These are phyloP conservation scores for Mycena sanguinolenta DNA, from an alignment of 768 basidiomycete species.

Conservation along the genomic window DNA sequence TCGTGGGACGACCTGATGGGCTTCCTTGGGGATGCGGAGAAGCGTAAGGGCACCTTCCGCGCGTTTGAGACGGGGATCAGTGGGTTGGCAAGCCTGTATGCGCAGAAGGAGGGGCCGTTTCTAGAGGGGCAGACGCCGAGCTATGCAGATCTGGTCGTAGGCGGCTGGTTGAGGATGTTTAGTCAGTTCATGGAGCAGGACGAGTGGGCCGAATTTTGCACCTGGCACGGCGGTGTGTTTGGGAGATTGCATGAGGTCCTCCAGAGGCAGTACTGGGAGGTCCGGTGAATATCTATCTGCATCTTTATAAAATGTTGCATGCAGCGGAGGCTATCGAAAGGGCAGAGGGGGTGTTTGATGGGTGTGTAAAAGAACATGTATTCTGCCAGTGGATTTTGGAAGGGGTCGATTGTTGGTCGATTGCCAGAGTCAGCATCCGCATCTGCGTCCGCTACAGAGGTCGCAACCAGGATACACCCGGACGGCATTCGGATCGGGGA, in stretches of 20 bases:
- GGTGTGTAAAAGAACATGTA: too few species aligned
- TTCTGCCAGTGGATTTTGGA: too few species aligned
- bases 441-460: too few species aligned
- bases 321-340: conserved; percentile 1
- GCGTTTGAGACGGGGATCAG: conserved; percentile 9
- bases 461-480: too few species aligned
- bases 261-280: conserved; percentile 26
- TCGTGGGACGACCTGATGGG: conserved; percentile 25
- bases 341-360: too few species aligned
- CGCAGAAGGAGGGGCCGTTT: conserved; percentile 26
- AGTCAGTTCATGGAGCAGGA: conserved; percentile 13
- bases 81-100: conserved; percentile 17
- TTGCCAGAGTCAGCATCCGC: too few species aligned
- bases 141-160: conserved; percentile 31
- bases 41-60: neutral
- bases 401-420: too few species aligned
- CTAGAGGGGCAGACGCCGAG: conserved; percentile 23
- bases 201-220: conserved; percentile 26
- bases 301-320: neutral
- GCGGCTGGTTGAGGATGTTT: conserved; percentile 24
- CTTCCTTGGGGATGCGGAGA: conserved; percentile 2
- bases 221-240: conserved; percentile 33
- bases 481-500: too few species aligned
- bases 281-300: conserved; percentile 27
- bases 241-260: conserved; percentile 26